Base-by-base conservation (phyloP, 495 filamentous ascomycete genomes). In the Staphylotrichum longicolle region DNA sequence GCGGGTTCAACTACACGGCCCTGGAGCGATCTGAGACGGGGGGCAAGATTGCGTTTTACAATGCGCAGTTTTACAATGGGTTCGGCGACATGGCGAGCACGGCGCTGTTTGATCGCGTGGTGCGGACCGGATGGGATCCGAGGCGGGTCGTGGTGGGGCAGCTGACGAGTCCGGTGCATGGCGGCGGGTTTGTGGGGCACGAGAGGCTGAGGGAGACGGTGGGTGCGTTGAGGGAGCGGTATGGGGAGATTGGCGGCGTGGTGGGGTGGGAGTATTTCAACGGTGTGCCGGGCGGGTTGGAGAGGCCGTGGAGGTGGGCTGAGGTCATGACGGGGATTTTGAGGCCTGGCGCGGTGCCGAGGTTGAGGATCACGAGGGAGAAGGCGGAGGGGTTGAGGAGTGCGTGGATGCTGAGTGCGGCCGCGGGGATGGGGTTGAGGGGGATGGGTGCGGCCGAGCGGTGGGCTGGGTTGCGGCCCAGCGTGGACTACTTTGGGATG, bases 211-310 rank as follows among this genome's bases (percentile, higher is more conserved):
- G 69, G 32, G 69, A 76, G 4, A 71, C 86, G 45, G 70, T 80
- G 1, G 60, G 63, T 7, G 62, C 86, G 65, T 65, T 83, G 42
- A 70, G 79, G 42, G 74, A 72, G 12, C 66, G 66, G 59, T 89
- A 83, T 58, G 81, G 83, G 3, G 77, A 77, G 34, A 91, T 93
- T 70, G 91, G 90, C 7, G 90, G 91, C 2, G 84, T 93, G 0
- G 89, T 89, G 85, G 90, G 91, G 3, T 95, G 91, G 91, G 91
- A 93, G 70, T 95, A 91, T 65, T 93, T 88, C 69, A 91, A 91
- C 73, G 78, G 82, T 2, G 66, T 79, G 47, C 87, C 87, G 0
- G 86, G 85, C 7, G 84, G 76, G 11, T 70, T 68, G 35, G 73
- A 70, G 52, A 72, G 77, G 48, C 88, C 89, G n/a, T 91, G 87